A percentile compares a stretch with the other conserved stretches of the same genome.
Evolutionary conservation across 352 stramenopile genomes (phyloP).

Genomic region (Pythium periplocum): DNA sequence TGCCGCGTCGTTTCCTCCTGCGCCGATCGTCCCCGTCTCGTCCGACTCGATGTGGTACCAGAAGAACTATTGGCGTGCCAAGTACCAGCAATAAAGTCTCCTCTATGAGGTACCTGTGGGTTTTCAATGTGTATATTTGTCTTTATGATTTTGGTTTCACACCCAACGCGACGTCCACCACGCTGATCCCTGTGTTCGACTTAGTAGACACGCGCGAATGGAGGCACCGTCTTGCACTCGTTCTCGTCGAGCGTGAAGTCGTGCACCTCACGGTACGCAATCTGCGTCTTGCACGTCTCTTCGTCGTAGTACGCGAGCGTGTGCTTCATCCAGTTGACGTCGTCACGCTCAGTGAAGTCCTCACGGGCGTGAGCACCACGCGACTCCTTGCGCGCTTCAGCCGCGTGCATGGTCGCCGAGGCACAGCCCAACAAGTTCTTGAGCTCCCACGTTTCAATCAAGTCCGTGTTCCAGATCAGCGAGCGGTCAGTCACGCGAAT

Average conservation of each 20-base stretch:
- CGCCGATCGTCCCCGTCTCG: neutral
- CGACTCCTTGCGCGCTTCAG: conserved; percentile 93
- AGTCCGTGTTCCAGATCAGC: conserved; percentile 97
- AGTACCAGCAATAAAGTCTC: conserved; percentile 27
- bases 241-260: conserved; percentile 95
- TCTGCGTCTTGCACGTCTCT: conserved; percentile 75
- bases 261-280: conserved; percentile 92
- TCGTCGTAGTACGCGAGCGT: conserved; percentile 93
- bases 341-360: conserved; percentile 92
- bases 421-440: conserved; percentile 92
- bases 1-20: too few species aligned
- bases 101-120: neutral
- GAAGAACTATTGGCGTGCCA: conserved; percentile 45
- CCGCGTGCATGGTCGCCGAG: conserved; percentile 92
- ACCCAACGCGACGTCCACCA: neutral
- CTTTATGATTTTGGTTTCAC: neutral
- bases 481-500: conserved; percentile 93
- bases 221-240: conserved; percentile 91
- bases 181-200: conserved; percentile 1
- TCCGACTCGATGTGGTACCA: conserved; percentile 34
- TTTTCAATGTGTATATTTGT: conserved; percentile 1
- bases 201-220: conserved; percentile 96
- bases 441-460: conserved; percentile 96
- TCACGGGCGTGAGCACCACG: conserved; percentile 95
- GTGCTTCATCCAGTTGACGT: conserved; percentile 98